Evolutionary conservation across 2,329 filamentous ascomycete species (phyloP), one percentile per base, ranked within the genome.

Genomic region (Ceratocystis lukuohia): DNA sequence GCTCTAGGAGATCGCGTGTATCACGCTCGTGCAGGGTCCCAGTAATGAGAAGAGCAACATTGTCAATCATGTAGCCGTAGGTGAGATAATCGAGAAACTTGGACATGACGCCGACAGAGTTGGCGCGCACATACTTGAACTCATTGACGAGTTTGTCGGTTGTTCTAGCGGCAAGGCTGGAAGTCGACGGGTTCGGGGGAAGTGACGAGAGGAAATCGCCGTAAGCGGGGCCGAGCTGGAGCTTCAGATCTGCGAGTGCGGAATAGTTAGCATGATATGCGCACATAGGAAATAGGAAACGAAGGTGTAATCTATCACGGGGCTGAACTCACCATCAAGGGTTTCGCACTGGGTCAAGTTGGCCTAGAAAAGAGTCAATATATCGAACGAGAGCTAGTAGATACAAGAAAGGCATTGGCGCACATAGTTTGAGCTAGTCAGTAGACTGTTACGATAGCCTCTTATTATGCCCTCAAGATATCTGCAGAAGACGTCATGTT

Each of bases 51-150:
- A 99, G 87, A 48, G 95, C 94, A 65, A 99, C 91, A 73, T 99
- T 99, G 79, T 99, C 94, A 77, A 99, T 99, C 94, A 99, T 99
- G 82, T 99, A 99, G 69, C 92, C 93, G 76, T 99, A 99, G 1
- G 94, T 99, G 69, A 99, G 81, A 77, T 96, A 99, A 76, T 97
- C 91, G 84, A 99, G 91, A 77, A 99, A 99, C 74, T 90, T 91
- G 69, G 92, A 88, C 46, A 96, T 85, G 0, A 91, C 90, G 17
- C 94, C 94, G 1, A 90, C 90, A 33, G 93, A 89, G 74, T 99
- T 96, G 69, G 92, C 91, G 71, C 95, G 90, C 59, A 99, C 83
- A 76, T 99, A 99, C 74, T 91, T 88, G 76, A 99, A 99, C 76
- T 99, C 94, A 70, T 92, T 88, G 70, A 99, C 93, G 70, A 99